Evolutionary conservation across 331 rosid species (phyloP), one percentile per base, ranked within the genome.

Genomic region (Acacia concinna): DNA sequence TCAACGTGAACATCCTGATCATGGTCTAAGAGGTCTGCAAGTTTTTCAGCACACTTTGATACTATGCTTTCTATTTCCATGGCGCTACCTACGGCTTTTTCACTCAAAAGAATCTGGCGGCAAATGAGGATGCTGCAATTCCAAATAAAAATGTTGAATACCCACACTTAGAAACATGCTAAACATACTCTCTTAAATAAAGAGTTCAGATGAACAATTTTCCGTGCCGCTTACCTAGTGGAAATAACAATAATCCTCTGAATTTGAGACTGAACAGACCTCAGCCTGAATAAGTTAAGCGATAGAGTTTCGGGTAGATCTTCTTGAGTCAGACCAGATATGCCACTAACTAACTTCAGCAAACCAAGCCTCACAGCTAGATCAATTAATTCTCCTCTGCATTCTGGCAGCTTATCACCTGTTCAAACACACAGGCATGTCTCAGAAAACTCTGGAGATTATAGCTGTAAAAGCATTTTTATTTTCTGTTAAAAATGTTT

Each of bases 181-280:
- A 0, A 62, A 62, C n/a, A 59, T 59, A 11, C 66, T 59, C 35
- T 12, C 35, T 15, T 4, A 12, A 27, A 64, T 43, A 64, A 64
- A 2, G 38, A 46, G 40, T 71, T 41, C 63, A 67, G 30, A 47
- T 20, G 43, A 31, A 65, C 38, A 40, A 63, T 28, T 37, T 63
- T 9, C 35, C 6, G 41, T 37, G 65, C 37, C 3, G 27, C 70
- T 88, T 85, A 92, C 97, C 97, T 86, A 0, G 92, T 70, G 56
- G 94, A 81, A 73, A 89, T 85, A 63, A 91, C 99, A 69, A 93
- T 84, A 68, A 95, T 89, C 89, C 91, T 93, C 88, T 95, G 99
- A 69, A 91, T 71, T 86, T 90, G 93, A 78, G 96, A 88, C 86
- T 95, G 99, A 82, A 90, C 88, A 66, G 89, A 87, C 88, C 99